These are phyloP conservation scores for Hura crepitans DNA, from an alignment of 441 rosid species.

Conservation along the genomic window DNA sequence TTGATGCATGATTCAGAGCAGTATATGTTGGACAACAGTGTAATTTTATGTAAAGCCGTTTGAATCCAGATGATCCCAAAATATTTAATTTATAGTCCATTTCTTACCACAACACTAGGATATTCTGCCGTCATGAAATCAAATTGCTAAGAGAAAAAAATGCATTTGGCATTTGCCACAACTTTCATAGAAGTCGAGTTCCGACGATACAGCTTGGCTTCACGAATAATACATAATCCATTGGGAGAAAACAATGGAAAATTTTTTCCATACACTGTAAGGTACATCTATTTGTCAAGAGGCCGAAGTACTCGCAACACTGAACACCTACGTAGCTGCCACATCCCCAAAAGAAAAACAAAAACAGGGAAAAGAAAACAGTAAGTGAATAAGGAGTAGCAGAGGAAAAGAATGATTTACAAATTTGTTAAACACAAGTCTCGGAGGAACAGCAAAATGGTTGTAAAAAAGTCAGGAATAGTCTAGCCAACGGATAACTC, in stretches of 20 bases:
- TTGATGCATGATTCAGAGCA: no score
- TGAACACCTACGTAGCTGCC: conserved; percentile 9
- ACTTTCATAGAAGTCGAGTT: no score
- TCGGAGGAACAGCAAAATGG: conserved; percentile 20
- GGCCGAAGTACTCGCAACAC: conserved; percentile 14
- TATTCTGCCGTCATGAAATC: no score
- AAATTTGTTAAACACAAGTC: conserved; percentile 30
- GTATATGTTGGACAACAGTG: no score
- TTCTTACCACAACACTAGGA: no score
- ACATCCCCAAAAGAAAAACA: conserved; percentile 9
- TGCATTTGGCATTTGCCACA: no score
- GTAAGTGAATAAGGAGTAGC: background rate
- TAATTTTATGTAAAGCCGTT: no score
- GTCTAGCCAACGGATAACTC: conserved; percentile 86
- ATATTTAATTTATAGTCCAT: no score
- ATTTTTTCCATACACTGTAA: conserved; percentile 10
- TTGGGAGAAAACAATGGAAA: background rate
- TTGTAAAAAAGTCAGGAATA: conserved; percentile 24
- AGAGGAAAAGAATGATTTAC: conserved; percentile 31
- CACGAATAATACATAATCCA: background rate
- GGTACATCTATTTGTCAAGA: conserved; percentile 14
- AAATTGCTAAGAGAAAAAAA: no score
- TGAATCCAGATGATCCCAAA: no score
- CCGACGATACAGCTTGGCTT: no score
- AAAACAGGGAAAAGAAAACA: background rate